Conservation (phyloP, 192 early-diverging fungal genomes). For the Haplosporangium gracile region DNA sequence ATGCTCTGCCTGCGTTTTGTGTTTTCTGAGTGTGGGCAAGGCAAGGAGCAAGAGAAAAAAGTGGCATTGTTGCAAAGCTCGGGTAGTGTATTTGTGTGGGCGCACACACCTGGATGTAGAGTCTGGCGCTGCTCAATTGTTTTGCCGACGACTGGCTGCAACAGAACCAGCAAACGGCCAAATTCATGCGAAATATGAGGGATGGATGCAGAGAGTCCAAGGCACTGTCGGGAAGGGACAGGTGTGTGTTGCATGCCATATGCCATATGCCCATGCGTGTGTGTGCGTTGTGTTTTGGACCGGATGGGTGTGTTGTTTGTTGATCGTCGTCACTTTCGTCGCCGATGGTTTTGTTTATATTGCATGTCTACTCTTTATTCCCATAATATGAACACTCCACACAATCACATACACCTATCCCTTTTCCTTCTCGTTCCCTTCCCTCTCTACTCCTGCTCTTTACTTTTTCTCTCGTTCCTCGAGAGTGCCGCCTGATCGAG, state of each 20-base stretch:
- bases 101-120: not conserved
- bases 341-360: slow-evolving; percentile 3
- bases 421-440: not conserved
- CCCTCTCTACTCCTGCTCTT: not conserved
- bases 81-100: not conserved
- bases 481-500: slow-evolving; percentile 19
- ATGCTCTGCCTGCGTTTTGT: not conserved
- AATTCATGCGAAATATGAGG: not conserved
- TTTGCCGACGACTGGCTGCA: not conserved
- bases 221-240: not conserved
- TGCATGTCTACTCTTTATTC: not conserved
- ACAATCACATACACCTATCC: not conserved
- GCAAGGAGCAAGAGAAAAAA: not conserved
- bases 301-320: not conserved
- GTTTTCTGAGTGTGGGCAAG: not conserved
- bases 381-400: slow-evolving; percentile 12
- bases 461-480: not conserved
- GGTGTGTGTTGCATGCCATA: not conserved
- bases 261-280: not conserved
- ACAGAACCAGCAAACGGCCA: not conserved
- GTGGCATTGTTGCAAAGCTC: not conserved
- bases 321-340: not conserved
- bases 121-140: not conserved
- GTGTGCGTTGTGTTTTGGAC: too few relatives aligned
- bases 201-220: not conserved